A percentile compares a stretch with the other conserved stretches of the same genome.
Evolutionary conservation across 495 filamentous ascomycete genomes (phyloP).

Genomic region (Lasiosphaeris hirsuta): DNA sequence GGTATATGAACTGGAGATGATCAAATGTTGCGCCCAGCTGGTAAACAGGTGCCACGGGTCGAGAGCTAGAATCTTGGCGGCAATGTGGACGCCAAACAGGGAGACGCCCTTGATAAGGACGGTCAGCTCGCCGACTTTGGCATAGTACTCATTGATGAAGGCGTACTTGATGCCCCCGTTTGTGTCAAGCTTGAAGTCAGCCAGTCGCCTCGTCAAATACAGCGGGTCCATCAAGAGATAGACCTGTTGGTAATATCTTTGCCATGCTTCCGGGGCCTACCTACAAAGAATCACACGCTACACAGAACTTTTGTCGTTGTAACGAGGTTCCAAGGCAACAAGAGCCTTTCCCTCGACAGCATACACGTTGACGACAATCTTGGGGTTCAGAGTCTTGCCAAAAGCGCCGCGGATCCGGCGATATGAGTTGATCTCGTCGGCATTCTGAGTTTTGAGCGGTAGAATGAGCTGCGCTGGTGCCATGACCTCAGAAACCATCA

Average conservation of each 20-base stretch:
- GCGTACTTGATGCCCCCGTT: background rate
- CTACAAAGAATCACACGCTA: background rate
- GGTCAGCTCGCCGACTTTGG: background rate
- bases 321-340: background rate
- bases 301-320: background rate
- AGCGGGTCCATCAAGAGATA: background rate
- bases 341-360: background rate
- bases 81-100: background rate
- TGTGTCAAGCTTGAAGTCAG: background rate
- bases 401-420: background rate
- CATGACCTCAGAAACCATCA: background rate
- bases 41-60: background rate
- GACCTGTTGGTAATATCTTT: background rate
- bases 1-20: background rate
- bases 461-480: background rate
- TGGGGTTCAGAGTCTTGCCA: background rate
- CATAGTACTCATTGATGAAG: background rate
- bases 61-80: background rate
- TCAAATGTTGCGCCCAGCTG: background rate
- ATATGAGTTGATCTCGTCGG: background rate
- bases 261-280: background rate
- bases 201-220: background rate
- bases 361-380: background rate
- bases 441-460: background rate
- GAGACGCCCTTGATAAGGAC: background rate